Percentiles rank a stretch among this genome's conserved stretches.
phyloP scores from a whole-genome alignment of 1,139 yeast genomes.

The Taphrina confusa region DNA sequence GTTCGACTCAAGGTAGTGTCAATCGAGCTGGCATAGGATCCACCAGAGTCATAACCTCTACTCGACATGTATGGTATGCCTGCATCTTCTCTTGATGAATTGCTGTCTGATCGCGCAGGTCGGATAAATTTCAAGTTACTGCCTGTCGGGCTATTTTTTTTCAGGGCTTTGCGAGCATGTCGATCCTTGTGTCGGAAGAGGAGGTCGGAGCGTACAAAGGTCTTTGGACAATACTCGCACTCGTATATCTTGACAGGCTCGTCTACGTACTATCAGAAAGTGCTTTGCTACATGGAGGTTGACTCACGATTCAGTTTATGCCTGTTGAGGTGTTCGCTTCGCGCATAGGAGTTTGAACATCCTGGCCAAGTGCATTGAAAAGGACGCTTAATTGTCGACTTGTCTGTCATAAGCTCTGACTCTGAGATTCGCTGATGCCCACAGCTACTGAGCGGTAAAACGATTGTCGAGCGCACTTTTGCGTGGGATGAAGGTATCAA shows the following conservation, averaged over 20 bases:
- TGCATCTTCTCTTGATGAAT: constrained; percentile 16
- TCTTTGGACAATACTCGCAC: constrained; percentile 33
- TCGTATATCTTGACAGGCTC: constrained; percentile 30
- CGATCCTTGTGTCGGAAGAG: constrained; percentile 32
- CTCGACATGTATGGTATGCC: not conserved
- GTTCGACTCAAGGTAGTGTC: not conserved
- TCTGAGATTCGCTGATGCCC: not conserved
- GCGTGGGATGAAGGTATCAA: too few relatives aligned
- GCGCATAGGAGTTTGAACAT: constrained; percentile 29
- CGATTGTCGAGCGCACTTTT: too few relatives aligned
- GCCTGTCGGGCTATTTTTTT: not conserved
- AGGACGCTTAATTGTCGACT: constrained; percentile 9
- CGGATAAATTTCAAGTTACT: constrained; percentile 13
- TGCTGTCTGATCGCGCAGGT: constrained; percentile 29
- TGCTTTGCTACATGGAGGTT: not conserved
- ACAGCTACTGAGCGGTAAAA: too few relatives aligned
- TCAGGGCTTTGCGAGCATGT: constrained; percentile 16
- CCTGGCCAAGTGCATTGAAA: constrained; percentile 32
- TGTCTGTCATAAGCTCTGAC: not conserved
- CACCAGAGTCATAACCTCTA: not conserved
- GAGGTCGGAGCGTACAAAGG: constrained; percentile 29
- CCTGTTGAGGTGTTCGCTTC: constrained; percentile 31
- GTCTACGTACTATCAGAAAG: not conserved
- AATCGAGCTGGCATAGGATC: constrained; percentile 4
- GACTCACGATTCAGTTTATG: constrained; percentile 30